Base-by-base conservation (phyloP, 306 rosid genomes). In the Lablab purpureus region DNA sequence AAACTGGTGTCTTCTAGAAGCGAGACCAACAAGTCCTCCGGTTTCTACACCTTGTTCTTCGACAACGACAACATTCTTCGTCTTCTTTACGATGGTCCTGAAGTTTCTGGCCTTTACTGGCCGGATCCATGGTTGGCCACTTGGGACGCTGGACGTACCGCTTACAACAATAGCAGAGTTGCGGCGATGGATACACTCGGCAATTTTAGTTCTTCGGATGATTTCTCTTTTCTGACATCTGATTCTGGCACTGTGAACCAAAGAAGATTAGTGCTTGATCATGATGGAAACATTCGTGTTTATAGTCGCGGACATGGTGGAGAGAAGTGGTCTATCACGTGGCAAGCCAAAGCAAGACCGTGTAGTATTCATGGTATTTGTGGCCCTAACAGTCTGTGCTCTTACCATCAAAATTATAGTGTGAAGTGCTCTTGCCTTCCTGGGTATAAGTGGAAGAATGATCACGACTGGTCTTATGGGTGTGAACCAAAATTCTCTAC, bases 21-120 rank as follows among this genome's bases (percentile, higher is more conserved):
- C 67, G 72, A 46, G 7, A 86, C 49, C 6, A 88, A 89, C 80
- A 45, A 62, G 41, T 88, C 91, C 55, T 66, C 94, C 0, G 90
- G 94, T 52, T 89, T 86, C 66, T 89, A 85, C 41, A 23, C 72
- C 4, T 60, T 91, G 52, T 85, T 74, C 23, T 91, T 83, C 49
- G 81, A 89, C 76, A 67, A 75, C 49, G 86, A 84, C 21, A 88
- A 84, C 60, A 23, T 88, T 56, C 86, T 89, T n/a, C 82, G 85
- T 18, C 87, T 89, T 64, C 80, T 89, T 28, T 91, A 84, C 8
- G 83, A 91, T 7, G 87, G 87, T 8, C 84, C 77, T 10, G 89
- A 88, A 47, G 70, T 85, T 30, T 89, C 97, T 0, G 86, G 87
- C 8, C 43, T 81, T 27, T 91, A 88, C 14, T 91, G 92, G 97